Evolutionary conservation across 306 rosid genomes (phyloP), one percentile per base, ranked within the genome.

Genomic region (Pterocarpus santalinus): DNA sequence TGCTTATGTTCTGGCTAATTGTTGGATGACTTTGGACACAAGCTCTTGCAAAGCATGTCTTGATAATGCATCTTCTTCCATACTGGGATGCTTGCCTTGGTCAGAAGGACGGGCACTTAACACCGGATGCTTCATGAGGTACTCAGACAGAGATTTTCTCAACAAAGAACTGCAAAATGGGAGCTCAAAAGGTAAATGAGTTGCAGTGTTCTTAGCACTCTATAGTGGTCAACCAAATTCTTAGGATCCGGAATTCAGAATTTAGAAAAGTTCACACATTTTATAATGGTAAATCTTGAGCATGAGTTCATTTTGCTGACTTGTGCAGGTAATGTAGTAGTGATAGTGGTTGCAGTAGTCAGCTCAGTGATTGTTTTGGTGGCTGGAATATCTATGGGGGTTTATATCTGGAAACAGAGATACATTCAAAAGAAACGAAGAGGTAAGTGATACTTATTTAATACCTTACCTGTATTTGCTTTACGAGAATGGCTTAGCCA

Each of bases 81-180:
- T 93, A 16, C 65, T 86, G 72, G 77, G 81, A 57, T 95, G 99
- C 81, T 89, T 95, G 82, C 99, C 99, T 13, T 80, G 79, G 85
- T 86, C 96, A 0, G 97, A 95, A 81, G 99, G 94, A 9, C 81
- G 98, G 22, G 99, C 93, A 0, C 52, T 93, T 46, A 65, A 91
- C 79, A 89, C 97, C 0, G 98, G 99, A 5, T 95, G 98, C 93
- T 93, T 93, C 89, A 85, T 95, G 94, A 93, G 98, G 88, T 95
- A 93, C 85, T 93, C 95, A 0, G 89, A 93, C 76, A 88, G 2
- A 41, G 88, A 95, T 72, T 95, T 95, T 81, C 94, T 95, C 76
- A 93, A 95, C 85, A 83, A 84, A 76, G 85, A 83, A 81, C 63
- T 5, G 15, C 69, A 77, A 72, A 85, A 46, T 81, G 85, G 73